Evolutionary conservation across 345 rosid genomes (phyloP), one percentile per base, ranked within the genome.

Genomic region (Hibiscus mutabilis): DNA sequence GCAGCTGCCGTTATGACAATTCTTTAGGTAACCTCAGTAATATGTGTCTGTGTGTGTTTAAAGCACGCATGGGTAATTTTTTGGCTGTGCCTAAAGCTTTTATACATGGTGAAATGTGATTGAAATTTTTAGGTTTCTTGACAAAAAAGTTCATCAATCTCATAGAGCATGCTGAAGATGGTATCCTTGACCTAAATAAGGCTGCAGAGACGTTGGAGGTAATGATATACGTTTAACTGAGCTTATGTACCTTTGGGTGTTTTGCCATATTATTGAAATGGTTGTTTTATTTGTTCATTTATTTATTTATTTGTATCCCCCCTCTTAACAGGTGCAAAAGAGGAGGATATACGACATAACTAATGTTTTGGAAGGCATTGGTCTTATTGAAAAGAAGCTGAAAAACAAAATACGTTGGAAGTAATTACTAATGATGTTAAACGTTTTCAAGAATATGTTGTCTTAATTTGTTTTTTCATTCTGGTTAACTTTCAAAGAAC

Each of bases 261-360:
- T 33, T 31, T 60, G 31, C 27, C 22, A 49, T 59, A 15, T 69
- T 73, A 40, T 52, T 60, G 44, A 29, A 72, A 19, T 18, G 33
- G 21, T 2, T 46, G 46, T 52, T 56, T 60, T 77, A 15, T 31
- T 29, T 73, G 21, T 24, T 42, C 11, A 51, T 33, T 6, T 35
- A 42, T 42, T 40, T 40, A 8, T 40, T 42, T 42, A 42, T 42
- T 42, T 13, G 14, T 42, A 22, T 58, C 25, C 27, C 11, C 25
- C 16, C 56, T 14, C 42, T 71, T 56, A 70, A 78, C 76, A 87
- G 96, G 92, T 89, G 63, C 99, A 92, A 75, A 92, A 92, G 84
- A 86, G 97, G 74, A 91, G 99, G 81, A 95, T 95, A 76, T 95
- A 92, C 51, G 99, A 95, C 83, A 95, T 95, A 78, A 95, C 99